Conservation (phyloP, 345 rosid species). For the Excoecaria agallocha region DNA sequence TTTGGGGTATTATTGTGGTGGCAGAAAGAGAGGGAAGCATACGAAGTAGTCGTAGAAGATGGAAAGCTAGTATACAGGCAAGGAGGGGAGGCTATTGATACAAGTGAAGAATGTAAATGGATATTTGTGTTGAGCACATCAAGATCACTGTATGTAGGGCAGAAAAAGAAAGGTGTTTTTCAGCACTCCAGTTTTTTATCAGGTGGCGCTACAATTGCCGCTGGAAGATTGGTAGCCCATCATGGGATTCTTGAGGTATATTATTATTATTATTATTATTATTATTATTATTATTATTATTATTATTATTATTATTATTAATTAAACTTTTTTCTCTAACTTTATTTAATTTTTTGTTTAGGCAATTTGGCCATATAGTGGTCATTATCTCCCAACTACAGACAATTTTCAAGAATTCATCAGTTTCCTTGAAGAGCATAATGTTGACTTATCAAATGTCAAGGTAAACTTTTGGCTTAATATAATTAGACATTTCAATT, state of each 20-base stretch:
- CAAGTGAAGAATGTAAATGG: slow-evolving; percentile 52
- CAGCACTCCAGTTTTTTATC: slow-evolving; percentile 52
- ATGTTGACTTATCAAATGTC: slow-evolving; percentile 23
- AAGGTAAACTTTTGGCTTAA: slow-evolving; percentile 13
- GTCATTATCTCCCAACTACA: slow-evolving; percentile 30
- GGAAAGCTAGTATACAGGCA: slow-evolving; percentile 54
- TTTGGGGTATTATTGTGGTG: not conserved
- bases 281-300: too few species aligned
- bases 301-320: too few species aligned
- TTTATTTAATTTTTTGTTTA: not conserved
- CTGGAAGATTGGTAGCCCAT: slow-evolving; percentile 29
- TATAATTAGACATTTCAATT: too few species aligned
- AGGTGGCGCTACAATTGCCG: slow-evolving; percentile 30
- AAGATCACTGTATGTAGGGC: slow-evolving; percentile 36
- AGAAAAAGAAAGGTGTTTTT: slow-evolving; percentile 28
- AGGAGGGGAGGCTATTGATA: slow-evolving; percentile 34
- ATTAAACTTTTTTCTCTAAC: too few species aligned
- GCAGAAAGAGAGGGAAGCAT: slow-evolving; percentile 65
- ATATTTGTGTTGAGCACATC: slow-evolving; percentile 71
- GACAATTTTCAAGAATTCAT: slow-evolving; percentile 31
- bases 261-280: too few species aligned
- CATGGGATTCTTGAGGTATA: slow-evolving; percentile 26
- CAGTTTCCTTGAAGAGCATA: slow-evolving; percentile 25
- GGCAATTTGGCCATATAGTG: slow-evolving; percentile 35
- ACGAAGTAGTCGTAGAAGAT: slow-evolving; percentile 54